Evolutionary conservation across 2,329 filamentous ascomycete species (phyloP).

Genomic region (Cytospora leucostoma): DNA sequence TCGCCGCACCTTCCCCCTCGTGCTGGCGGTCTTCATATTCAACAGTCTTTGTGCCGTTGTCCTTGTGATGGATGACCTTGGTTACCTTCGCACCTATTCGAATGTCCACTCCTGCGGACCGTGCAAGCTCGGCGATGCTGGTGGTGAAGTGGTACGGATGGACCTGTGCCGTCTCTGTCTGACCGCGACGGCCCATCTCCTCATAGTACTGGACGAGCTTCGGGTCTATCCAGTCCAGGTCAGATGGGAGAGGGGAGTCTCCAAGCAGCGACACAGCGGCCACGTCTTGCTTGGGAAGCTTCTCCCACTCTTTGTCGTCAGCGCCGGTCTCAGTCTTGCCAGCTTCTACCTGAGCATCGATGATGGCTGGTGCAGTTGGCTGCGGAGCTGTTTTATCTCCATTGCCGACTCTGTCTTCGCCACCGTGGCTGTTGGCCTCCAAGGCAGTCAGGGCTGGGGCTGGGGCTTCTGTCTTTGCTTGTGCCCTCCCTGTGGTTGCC

Average conservation of each 20-base stretch:
- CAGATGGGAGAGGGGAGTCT: conserved; percentile 66
- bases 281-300: conserved; percentile 60
- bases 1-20: conserved; percentile 36
- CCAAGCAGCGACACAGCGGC: conserved; percentile 50
- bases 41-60: conserved; percentile 54
- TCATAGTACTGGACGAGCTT: conserved; percentile 70
- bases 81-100: conserved; percentile 68
- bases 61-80: conserved; percentile 57
- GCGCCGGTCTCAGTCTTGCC: conserved; percentile 29
- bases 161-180: conserved; percentile 84
- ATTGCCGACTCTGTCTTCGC: conserved; percentile 6
- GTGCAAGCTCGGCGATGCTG: conserved; percentile 75
- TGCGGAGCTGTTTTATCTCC: conserved; percentile 8
- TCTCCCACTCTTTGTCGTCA: conserved; percentile 56
- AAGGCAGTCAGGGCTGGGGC: conserved; percentile 18
- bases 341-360: conserved; percentile 8
- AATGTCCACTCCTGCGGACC: conserved; percentile 68
- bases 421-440: conserved; percentile 7
- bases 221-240: conserved; percentile 81
- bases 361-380: not conserved
- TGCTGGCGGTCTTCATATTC: conserved; percentile 56
- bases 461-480: conserved; percentile 20
- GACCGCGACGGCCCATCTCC: conserved; percentile 71
- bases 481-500: conserved; percentile 38
- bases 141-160: conserved; percentile 91